Evolutionary conservation across 2,329 filamentous ascomycete genomes (phyloP).

Genomic region (Aspergillus sp.): DNA sequence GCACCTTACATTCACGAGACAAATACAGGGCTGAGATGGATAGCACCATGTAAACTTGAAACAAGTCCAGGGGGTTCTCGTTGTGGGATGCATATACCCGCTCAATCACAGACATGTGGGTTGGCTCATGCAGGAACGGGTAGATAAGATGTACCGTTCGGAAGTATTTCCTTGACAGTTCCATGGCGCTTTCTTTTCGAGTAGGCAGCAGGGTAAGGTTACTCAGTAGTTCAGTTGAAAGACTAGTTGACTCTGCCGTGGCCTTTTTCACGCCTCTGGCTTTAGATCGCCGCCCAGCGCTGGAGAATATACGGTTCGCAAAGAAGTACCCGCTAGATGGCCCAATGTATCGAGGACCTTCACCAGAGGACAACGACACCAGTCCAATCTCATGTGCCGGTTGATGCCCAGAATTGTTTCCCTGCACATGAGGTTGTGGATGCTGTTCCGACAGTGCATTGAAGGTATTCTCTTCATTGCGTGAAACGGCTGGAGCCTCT

Average conservation of each 20-base stretch:
- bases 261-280: conserved; percentile 7
- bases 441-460: neutral
- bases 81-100: conserved; percentile 37
- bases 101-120: conserved; percentile 41
- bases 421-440: too few relatives aligned
- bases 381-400: conserved; percentile 56
- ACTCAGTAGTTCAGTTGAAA: conserved; percentile 32
- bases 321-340: conserved; percentile 60
- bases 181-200: conserved; percentile 41
- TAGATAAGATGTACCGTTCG: conserved; percentile 52
- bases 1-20: conserved; percentile 47
- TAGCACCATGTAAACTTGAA: conserved; percentile 58
- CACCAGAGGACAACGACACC: conserved; percentile 53
- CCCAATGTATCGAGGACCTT: conserved; percentile 55
- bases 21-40: conserved; percentile 53
- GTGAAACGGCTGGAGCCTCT: neutral
- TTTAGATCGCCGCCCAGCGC: conserved; percentile 31
- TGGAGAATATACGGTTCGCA: conserved; percentile 52
- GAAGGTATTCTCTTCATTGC: neutral
- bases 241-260: conserved; percentile 18
- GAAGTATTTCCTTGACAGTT: conserved; percentile 53
- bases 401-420: conserved; percentile 1
- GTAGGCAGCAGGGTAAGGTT: conserved; percentile 31
- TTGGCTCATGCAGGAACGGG: conserved; percentile 52
- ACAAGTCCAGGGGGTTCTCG: conserved; percentile 37